These are phyloP conservation scores for Lepidium sativum DNA, from an alignment of 345 rosid species.

Conservation along the genomic window DNA sequence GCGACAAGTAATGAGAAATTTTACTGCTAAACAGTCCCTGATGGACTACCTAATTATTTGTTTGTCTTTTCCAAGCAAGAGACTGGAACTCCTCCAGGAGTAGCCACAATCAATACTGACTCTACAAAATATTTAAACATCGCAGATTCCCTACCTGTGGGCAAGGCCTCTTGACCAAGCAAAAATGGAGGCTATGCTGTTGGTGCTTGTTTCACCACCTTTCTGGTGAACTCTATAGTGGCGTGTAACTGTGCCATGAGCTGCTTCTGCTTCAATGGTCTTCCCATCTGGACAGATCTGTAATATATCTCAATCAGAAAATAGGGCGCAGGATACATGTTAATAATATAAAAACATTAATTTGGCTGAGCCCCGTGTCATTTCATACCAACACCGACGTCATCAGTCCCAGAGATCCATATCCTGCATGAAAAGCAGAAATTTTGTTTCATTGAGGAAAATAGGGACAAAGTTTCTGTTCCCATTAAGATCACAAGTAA, in stretches of 20 bases:
- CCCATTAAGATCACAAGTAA: neutral
- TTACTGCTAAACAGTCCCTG: neutral
- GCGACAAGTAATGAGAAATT: neutral
- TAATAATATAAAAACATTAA: neutral
- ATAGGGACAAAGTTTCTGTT: neutral
- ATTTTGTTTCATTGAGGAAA: neutral
- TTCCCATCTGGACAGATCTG: conserved; percentile 95
- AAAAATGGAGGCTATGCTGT: conserved; percentile 84
- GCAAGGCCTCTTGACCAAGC: conserved; percentile 87
- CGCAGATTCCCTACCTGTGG: conserved; percentile 39
- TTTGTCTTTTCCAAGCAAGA: neutral
- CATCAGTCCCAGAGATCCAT: conserved; percentile 97
- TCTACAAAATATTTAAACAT: neutral
- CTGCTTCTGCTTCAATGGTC: conserved; percentile 85
- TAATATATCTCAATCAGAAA: conserved; percentile 2
- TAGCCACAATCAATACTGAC: neutral
- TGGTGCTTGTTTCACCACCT: conserved; percentile 87
- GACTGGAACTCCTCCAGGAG: neutral
- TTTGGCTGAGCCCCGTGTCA: neutral
- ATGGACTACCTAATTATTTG: neutral
- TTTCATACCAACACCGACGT: conserved; percentile 78
- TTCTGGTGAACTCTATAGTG: conserved; percentile 80
- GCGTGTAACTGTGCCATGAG: conserved; percentile 83
- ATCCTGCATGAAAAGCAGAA: conserved; percentile 42
- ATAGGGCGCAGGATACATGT: neutral